A percentile compares a stretch with the other conserved stretches of the same genome.
Conservation (phyloP, 148 eudicot species). For the Arctostaphylos glauca region DNA sequence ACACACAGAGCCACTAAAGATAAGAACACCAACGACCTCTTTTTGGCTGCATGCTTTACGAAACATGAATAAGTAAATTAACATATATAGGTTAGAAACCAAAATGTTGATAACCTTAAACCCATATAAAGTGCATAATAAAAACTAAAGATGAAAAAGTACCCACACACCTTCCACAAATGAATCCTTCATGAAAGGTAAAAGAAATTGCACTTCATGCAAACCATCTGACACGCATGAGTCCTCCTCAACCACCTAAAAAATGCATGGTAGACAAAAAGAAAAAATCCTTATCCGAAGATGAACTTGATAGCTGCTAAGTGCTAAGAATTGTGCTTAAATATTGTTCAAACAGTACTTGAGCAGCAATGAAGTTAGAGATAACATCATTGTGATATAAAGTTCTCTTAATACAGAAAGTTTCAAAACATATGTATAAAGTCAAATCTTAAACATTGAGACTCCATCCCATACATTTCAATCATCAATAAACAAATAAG, state of each 20-base stretch:
- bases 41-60: constrained; percentile 76
- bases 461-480: not conserved
- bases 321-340: not conserved
- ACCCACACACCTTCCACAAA: constrained; percentile 62
- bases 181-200: constrained; percentile 70
- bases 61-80: constrained; percentile 14
- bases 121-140: not conserved
- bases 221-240: constrained; percentile 48
- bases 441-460: not conserved
- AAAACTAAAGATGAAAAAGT: constrained; percentile 11
- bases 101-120: constrained; percentile 4
- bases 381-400: not conserved
- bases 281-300: not conserved
- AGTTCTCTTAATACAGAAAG: not conserved
- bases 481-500: not conserved
- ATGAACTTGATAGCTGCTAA: not conserved
- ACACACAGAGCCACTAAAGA: constrained; percentile 65
- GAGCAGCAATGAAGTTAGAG: not conserved
- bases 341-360: not conserved
- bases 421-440: not conserved
- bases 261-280: not conserved
- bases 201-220: constrained; percentile 85
- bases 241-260: constrained; percentile 60
- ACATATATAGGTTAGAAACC: not conserved
- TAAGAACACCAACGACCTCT: constrained; percentile 69